Evolutionary conservation across 768 basidiomycete species (phyloP).

Genomic region (Boletus vermiculosoides): DNA sequence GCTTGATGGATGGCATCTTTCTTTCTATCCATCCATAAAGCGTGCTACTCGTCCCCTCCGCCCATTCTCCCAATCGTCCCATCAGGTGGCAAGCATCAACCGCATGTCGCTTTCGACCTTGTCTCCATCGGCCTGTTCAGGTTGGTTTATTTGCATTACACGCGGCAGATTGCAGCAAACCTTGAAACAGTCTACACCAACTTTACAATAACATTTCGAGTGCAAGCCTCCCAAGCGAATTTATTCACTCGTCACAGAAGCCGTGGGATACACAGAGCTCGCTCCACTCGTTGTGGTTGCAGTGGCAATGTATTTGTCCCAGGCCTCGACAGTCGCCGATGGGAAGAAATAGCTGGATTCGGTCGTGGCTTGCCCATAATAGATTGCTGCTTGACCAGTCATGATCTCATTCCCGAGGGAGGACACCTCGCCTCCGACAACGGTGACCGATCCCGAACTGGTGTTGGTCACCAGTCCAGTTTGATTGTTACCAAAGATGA

Average conservation of each 20-base stretch:
- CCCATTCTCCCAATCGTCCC: too few relatives aligned
- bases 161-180: too few relatives aligned
- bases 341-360: constrained; percentile 40
- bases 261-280: background rate
- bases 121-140: too few relatives aligned
- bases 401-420: constrained; percentile 34
- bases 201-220: too few relatives aligned
- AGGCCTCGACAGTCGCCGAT: constrained; percentile 53
- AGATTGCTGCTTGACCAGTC: constrained; percentile 29
- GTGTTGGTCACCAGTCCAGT: constrained; percentile 52
- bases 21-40: too few relatives aligned
- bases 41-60: too few relatives aligned
- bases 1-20: too few relatives aligned
- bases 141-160: too few relatives aligned
- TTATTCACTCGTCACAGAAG: background rate
- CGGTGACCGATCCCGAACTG: constrained; percentile 24
- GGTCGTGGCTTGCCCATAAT: too few relatives aligned
- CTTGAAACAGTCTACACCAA: too few relatives aligned
- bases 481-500: constrained; percentile 50
- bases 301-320: constrained; percentile 51
- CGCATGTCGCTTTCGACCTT: too few relatives aligned
- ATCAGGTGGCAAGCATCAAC: too few relatives aligned
- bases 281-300: constrained; percentile 20
- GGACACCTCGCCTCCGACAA: constrained; percentile 50
- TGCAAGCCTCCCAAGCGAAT: background rate